These are phyloP conservation scores for Cichorium intybus DNA, from an alignment of 140 eudicot genomes.

Conservation along the genomic window DNA sequence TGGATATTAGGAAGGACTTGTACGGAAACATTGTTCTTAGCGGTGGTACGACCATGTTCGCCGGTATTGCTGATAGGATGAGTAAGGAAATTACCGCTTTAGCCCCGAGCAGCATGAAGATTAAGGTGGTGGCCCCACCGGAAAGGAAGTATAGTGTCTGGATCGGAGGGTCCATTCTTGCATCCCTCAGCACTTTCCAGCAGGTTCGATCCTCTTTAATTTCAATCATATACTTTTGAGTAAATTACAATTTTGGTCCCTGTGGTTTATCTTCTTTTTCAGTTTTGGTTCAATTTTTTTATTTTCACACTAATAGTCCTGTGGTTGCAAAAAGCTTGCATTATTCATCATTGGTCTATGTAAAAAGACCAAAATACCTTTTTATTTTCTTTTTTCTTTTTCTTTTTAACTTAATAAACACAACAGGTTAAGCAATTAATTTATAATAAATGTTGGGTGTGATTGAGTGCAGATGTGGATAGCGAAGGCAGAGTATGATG, in stretches of 20 bases:
- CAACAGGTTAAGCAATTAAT: background rate
- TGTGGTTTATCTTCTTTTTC: no score
- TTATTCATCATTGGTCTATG: no score
- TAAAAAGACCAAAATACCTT: no score
- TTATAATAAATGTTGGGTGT: background rate
- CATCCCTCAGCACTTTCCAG: constrained; percentile 81
- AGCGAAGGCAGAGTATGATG: constrained; percentile 78
- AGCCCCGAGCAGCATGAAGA: constrained; percentile 80
- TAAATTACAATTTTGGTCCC: no score
- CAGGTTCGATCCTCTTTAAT: constrained; percentile 36
- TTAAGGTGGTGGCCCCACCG: constrained; percentile 75
- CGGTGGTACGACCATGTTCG: constrained; percentile 78
- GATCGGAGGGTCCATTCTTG: constrained; percentile 74
- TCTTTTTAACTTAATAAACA: no score
- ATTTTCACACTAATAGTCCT: no score
- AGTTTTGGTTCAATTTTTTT: no score
- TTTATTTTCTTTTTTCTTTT: no score
- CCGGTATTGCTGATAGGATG: constrained; percentile 76
- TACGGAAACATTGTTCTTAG: constrained; percentile 78
- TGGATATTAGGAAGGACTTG: constrained; percentile 74
- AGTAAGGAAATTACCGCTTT: constrained; percentile 65
- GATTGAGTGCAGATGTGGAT: constrained; percentile 69
- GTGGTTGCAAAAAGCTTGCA: no score
- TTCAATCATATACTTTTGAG: no score
- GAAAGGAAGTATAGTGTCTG: constrained; percentile 79